Evolutionary conservation across 371 early-diverging fungal species (phyloP).

Genomic region (Amoeboaphelidium occidentale): DNA sequence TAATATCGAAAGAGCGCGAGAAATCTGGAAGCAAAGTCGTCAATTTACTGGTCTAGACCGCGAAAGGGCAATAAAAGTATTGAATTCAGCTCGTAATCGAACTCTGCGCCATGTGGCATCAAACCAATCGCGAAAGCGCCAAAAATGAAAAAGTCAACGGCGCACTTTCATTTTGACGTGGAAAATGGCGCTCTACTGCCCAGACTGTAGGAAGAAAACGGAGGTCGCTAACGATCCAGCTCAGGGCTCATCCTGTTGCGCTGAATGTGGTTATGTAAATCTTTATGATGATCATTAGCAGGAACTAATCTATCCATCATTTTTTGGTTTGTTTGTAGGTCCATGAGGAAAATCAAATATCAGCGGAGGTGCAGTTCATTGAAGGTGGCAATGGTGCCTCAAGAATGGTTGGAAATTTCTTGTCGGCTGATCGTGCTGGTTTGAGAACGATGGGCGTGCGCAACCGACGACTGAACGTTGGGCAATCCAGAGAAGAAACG

Average conservation of each 20-base stretch:
- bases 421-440: conserved; percentile 5
- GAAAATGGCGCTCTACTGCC: too few relatives aligned
- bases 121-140: too few relatives aligned
- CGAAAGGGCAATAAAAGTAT: too few relatives aligned
- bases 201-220: too few relatives aligned
- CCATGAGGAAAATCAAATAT: conserved; percentile 86
- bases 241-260: conserved; percentile 13
- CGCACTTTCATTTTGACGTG: too few relatives aligned
- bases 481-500: conserved; percentile 33
- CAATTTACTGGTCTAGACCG: too few relatives aligned
- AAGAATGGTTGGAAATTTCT: conserved; percentile 10
- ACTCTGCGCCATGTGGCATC: too few relatives aligned
- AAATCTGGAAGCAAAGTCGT: too few relatives aligned
- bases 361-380: conserved; percentile 77
- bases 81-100: too few relatives aligned
- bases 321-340: conserved; percentile 25
- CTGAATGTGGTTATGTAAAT: conserved; percentile 20
- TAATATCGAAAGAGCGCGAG: too few relatives aligned
- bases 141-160: too few relatives aligned
- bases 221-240: conserved; percentile 13
- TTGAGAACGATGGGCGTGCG: conserved; percentile 23
- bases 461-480: conserved; percentile 24
- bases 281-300: not conserved
- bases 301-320: not conserved
- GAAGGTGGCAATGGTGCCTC: conserved; percentile 67